Base-by-base conservation (phyloP, 345 rosid genomes). In the Pugionium cornutum region DNA sequence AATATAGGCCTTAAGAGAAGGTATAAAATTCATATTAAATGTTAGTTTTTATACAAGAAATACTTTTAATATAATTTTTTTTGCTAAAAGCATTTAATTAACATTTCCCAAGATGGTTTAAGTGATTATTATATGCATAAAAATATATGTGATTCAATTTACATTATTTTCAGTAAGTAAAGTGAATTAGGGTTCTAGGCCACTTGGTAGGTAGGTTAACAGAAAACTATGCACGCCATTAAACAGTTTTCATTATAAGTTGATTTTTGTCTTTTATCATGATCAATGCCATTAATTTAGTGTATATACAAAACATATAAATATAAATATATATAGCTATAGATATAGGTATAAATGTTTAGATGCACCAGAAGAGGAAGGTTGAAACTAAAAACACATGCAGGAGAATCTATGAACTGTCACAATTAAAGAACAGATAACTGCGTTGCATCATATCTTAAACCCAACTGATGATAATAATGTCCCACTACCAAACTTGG, bases 1-100 rank as follows among this genome's bases (percentile, higher is more conserved):
- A 92, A 82, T 83, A 77, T 91, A 76, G 92, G 91, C 34, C 84
- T 87, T 78, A 92, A 87, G 79, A 82, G 92, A 83, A 87, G 98
- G 98, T 89, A 51, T 26, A 40, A 27, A 37, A 2, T 28, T 46
- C 6, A 45, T 28, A 1, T 1, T 18, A 18, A 18, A 18, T 18
- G 18, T 18, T 18, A 18, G 18, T 0, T 18, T 18, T 18, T 18
- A 18, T 18, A 18, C 18, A 18, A 18, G 18, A 18, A 18, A 18
- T 18, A 18, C 18, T 18, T 18, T 18, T 18, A 18, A 18, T 18
- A 18, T 18, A 18, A 18, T 18, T 18, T 18, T 18, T 18, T 18
- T 18, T 18, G 18, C 18, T 18, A 18, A 18, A 18, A 42, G 2
- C 2, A 41, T 32, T 30, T 36, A 51, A 28, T 35, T 5, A 40